Percentiles rank a stretch among this genome's conserved stretches.
These are phyloP conservation scores for Pseudogymnoascus sp. DNA, from an alignment of 2,329 filamentous ascomycete species.

Conservation along the genomic window DNA sequence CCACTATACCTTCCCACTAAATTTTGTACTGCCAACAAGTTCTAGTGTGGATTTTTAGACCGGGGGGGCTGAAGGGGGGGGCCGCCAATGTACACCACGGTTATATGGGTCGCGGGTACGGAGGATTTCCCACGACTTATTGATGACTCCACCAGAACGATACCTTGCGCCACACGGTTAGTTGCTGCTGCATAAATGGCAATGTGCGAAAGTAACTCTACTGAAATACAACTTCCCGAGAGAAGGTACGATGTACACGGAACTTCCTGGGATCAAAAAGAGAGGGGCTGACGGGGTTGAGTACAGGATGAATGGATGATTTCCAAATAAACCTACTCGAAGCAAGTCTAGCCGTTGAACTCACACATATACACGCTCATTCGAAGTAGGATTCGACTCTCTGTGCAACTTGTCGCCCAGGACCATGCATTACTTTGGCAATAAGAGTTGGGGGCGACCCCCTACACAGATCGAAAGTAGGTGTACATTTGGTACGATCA, in stretches of 20 bases:
- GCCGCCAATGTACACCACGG: background rate
- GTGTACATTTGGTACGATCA: background rate
- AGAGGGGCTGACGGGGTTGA: background rate
- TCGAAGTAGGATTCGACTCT: background rate
- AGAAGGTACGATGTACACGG: background rate
- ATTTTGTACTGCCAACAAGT: background rate
- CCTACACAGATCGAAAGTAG: background rate
- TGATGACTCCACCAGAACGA: slow-evolving; percentile 1
- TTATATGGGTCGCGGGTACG: background rate
- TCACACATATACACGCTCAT: background rate
- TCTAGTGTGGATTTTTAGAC: background rate
- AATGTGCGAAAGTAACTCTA: background rate
- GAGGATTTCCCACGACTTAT: slow-evolving; percentile 5
- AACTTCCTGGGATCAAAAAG: slow-evolving; percentile 4
- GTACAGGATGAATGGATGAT: slow-evolving; percentile 1
- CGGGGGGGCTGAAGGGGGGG: background rate
- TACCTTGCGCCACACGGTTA: slow-evolving; percentile 3
- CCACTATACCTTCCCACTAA: background rate
- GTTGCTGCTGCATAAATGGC: background rate
- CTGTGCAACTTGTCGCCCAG: background rate
- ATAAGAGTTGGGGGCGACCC: slow-evolving; percentile 8
- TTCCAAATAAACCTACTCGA: background rate
- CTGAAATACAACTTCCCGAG: slow-evolving; percentile 1
- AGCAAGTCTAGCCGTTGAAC: background rate
- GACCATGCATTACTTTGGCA: slow-evolving; percentile 3